Conservation (phyloP, 768 basidiomycete genomes). For the Chiua virens region DNA sequence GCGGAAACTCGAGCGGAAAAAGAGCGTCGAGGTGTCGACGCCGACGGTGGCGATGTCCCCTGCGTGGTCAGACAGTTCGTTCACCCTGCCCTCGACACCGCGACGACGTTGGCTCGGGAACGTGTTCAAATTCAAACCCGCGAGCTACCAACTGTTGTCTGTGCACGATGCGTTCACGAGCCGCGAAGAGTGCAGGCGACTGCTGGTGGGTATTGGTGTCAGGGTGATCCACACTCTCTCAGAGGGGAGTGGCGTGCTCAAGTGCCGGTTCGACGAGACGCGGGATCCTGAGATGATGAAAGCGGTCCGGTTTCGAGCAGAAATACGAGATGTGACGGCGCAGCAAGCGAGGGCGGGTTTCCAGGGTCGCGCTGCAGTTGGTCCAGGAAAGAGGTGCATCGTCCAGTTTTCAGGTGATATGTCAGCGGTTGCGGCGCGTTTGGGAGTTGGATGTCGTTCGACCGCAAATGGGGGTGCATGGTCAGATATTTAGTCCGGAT, state of each 20-base stretch:
- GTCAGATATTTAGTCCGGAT: slow-evolving; percentile 29
- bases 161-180: slow-evolving; percentile 61
- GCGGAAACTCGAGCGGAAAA: slow-evolving; percentile 36
- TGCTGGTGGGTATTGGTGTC: slow-evolving; percentile 73
- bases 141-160: slow-evolving; percentile 57
- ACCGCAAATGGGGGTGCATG: slow-evolving; percentile 12
- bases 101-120: slow-evolving; percentile 81
- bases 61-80: slow-evolving; percentile 48
- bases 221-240: slow-evolving; percentile 63
- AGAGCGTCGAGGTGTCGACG: slow-evolving; percentile 18
- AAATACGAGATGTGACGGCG: slow-evolving; percentile 50
- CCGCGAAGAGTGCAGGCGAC: slow-evolving; percentile 67
- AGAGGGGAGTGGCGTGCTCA: slow-evolving; percentile 66
- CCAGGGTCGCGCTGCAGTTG: slow-evolving; percentile 59
- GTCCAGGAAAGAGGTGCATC: slow-evolving; percentile 86
- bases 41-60: slow-evolving; percentile 31
- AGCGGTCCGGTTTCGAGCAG: slow-evolving; percentile 80
- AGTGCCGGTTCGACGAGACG: slow-evolving; percentile 73
- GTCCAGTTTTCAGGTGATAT: slow-evolving; percentile 77
- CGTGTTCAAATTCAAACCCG: slow-evolving; percentile 83
- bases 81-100: slow-evolving; percentile 44
- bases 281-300: slow-evolving; percentile 60
- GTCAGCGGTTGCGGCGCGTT: slow-evolving; percentile 57
- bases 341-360: slow-evolving; percentile 47
- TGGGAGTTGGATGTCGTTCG: slow-evolving; percentile 64